Conservation (phyloP, 306 rosid species). For the Sphenostylis stenocarpa region DNA sequence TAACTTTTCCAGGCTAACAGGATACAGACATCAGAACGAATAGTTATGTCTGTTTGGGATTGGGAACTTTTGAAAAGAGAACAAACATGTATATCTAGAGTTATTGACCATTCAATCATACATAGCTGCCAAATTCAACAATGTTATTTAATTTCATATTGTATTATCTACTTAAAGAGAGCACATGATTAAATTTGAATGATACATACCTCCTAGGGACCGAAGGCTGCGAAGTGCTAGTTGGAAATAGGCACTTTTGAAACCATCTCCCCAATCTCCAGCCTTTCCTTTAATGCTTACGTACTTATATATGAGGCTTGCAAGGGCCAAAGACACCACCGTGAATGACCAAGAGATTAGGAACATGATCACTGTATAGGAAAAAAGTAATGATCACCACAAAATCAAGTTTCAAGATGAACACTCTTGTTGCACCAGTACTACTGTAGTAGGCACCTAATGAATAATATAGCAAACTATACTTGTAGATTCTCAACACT, state of each 20-base stretch:
- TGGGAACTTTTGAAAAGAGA: not conserved
- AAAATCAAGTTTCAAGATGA: slow-evolving; percentile 10
- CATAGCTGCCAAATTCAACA: slow-evolving; percentile 16
- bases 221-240: slow-evolving; percentile 98
- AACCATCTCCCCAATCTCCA: slow-evolving; percentile 99
- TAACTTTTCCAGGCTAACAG: not conserved
- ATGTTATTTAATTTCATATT: not conserved
- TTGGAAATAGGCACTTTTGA: slow-evolving; percentile 99
- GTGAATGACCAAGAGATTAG: slow-evolving; percentile 99
- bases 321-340: slow-evolving; percentile 89
- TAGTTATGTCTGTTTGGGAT: not conserved
- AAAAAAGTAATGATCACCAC: slow-evolving; percentile 33
- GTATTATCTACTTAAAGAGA: not conserved
- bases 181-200: slow-evolving; percentile 24
- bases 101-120: slow-evolving; percentile 14
- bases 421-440: not conserved
- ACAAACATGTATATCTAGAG: not conserved
- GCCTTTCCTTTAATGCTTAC: slow-evolving; percentile 98
- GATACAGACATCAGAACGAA: not conserved
- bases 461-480: slow-evolving; percentile 11
- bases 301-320: slow-evolving; percentile 93
- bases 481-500: not conserved
- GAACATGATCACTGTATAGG: slow-evolving; percentile 92
- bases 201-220: slow-evolving; percentile 84
- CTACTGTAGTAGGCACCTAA: slow-evolving; percentile 16